A percentile compares a stretch with the other conserved stretches of the same genome.
These are phyloP conservation scores for Apiotrichum veenhuisii DNA, from an alignment of 1,284 basidiomycete genomes.

Conservation along the genomic window DNA sequence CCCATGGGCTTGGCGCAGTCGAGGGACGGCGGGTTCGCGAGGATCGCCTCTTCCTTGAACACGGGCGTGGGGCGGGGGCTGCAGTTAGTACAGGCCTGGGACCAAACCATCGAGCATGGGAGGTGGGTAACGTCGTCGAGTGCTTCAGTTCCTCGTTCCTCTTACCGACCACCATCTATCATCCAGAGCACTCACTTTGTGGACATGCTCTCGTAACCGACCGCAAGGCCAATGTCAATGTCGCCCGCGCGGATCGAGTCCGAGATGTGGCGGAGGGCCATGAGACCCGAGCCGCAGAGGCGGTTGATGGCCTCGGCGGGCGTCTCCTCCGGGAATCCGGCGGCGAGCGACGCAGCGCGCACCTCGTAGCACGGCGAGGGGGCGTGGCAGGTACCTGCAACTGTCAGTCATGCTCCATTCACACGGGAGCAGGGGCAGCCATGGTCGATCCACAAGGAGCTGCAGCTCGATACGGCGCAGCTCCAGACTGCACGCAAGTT, in stretches of 20 bases:
- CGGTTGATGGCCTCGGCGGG: constrained; percentile 77
- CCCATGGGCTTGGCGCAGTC: constrained; percentile 87
- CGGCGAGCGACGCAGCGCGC: constrained; percentile 20
- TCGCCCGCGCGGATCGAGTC: constrained; percentile 70
- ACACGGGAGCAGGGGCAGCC: too few relatives aligned
- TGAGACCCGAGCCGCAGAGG: constrained; percentile 75
- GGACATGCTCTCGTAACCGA: constrained; percentile 82
- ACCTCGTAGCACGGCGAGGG: constrained; percentile 22
- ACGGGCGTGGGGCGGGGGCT: constrained; percentile 71
- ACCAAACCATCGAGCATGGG: constrained; percentile 6
- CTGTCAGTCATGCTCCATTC: not conserved
- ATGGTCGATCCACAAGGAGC: too few relatives aligned
- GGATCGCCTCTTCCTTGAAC: constrained; percentile 69
- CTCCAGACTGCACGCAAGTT: too few relatives aligned
- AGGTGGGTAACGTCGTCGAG: not conserved
- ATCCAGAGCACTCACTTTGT: constrained; percentile 56
- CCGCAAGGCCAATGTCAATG: constrained; percentile 66
- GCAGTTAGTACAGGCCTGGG: not conserved
- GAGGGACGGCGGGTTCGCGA: constrained; percentile 60
- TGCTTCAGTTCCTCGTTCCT: too few relatives aligned
- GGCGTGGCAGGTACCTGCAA: constrained; percentile 18
- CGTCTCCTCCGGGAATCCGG: constrained; percentile 53
- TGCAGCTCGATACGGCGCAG: too few relatives aligned
- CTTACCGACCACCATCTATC: constrained; percentile 33
- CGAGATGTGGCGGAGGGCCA: constrained; percentile 61